Evolutionary conservation across 371 early-diverging fungal genomes (phyloP).

Genomic region (Mortierella sp.): DNA sequence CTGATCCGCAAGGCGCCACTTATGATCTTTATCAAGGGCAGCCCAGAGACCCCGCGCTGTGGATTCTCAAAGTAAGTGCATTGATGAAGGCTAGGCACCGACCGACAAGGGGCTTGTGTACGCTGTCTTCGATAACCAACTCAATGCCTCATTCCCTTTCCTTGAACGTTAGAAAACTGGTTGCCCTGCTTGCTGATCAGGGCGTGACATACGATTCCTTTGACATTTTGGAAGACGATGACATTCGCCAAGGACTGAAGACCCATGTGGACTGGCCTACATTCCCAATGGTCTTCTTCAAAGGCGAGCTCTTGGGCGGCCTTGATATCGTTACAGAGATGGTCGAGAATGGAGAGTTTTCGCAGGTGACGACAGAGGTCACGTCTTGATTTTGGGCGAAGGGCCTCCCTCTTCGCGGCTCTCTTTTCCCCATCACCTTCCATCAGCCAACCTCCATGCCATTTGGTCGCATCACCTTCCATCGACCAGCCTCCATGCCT

Average conservation of each 20-base stretch:
- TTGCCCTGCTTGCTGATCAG: conserved; percentile 76
- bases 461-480: too few relatives aligned
- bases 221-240: conserved; percentile 90
- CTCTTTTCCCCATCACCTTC: too few relatives aligned
- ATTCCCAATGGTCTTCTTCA: conserved; percentile 82
- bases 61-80: conserved; percentile 80
- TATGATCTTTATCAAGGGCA: conserved; percentile 97
- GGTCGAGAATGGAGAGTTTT: conserved; percentile 62
- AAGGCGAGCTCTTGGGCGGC: conserved; percentile 95
- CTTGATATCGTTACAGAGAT: conserved; percentile 93
- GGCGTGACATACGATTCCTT: conserved; percentile 81
- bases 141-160: not conserved
- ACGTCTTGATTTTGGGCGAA: too few relatives aligned
- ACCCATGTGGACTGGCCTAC: conserved; percentile 68
- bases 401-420: too few relatives aligned
- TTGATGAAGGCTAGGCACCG: too few relatives aligned
- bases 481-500: too few relatives aligned
- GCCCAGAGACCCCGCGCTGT: conserved; percentile 84
- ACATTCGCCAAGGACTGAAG: conserved; percentile 81
- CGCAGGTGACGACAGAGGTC: conserved; percentile 40
- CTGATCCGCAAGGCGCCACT: conserved; percentile 75
- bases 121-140: not conserved
- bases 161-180: conserved; percentile 57
- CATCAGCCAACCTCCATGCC: too few relatives aligned
- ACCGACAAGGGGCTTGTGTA: not conserved